A percentile compares a stretch with the other conserved stretches of the same genome.
phyloP scores from a whole-genome alignment of 495 filamentous ascomycete genomes.

The Apiosordaria backusii region DNA sequence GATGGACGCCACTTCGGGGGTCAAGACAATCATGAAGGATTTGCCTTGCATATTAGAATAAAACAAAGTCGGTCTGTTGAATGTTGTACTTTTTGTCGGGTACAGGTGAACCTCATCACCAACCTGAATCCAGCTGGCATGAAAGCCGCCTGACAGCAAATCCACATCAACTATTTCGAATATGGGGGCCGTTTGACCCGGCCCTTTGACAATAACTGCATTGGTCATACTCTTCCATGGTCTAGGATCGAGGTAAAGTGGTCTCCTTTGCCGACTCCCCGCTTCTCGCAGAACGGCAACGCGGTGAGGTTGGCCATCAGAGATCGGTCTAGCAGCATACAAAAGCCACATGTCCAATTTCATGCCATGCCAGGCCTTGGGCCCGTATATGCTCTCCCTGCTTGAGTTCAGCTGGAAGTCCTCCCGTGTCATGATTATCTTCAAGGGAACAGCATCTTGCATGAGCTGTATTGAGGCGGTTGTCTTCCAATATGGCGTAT shows the following conservation, averaged over 20 bases:
- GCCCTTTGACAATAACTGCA: background rate
- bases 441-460: background rate
- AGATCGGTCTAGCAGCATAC: too few relatives aligned
- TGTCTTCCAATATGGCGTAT: too few relatives aligned
- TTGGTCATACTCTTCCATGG: too few relatives aligned
- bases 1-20: background rate
- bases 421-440: background rate
- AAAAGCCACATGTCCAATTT: too few relatives aligned
- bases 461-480: background rate
- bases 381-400: too few relatives aligned
- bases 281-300: too few relatives aligned
- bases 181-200: background rate
- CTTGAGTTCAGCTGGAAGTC: too few relatives aligned
- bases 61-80: background rate
- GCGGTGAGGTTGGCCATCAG: too few relatives aligned
- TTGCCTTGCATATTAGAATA: background rate
- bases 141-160: background rate
- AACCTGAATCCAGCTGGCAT: background rate
- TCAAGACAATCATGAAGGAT: background rate
- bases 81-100: background rate
- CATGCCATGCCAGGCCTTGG: too few relatives aligned
- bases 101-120: background rate
- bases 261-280: too few relatives aligned
- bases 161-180: background rate
- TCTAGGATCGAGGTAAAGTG: too few relatives aligned